Base-by-base conservation (phyloP, 176 grass and related monocot species). In the Musa acuminata region DNA sequence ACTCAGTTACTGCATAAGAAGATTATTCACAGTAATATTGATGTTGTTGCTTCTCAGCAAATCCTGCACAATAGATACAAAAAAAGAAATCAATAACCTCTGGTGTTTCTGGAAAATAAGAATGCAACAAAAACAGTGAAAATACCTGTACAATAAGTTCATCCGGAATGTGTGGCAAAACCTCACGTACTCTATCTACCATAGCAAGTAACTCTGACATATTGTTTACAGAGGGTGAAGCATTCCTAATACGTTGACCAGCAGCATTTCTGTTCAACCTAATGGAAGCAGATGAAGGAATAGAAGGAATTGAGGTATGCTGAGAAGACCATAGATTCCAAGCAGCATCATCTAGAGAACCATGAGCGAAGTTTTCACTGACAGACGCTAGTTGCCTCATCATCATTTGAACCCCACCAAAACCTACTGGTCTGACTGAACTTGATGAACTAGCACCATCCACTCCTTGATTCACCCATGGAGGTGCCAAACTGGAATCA, bases 1-100 rank as follows among this genome's bases (percentile, higher is more conserved):
- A 74, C 49, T 16, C 19, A 20, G 68, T 69, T 83, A 95, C 81
- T 95, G 91, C 76, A 87, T 83, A 82, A 99, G 82, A 86, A 99
- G 96, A 99, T 99, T 99, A 99, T 99, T 99, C 88, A 99, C 91
- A 84, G 96, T 99, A 51, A 90, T 80, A 76, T 95, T 95, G 79
- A 95, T 82, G 78, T 99, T 99, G 87, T 92, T 95, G 66, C 91
- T 99, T 83, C 96, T 89, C 75, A 72, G 84, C 83, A 99, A 89
- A 89, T 99, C 96, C 96, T 99, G 82, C 60, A 84, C 53, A 51
- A 76, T 13, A 73, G 66, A 49, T 12, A 71, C 81, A 53, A 29
- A 11, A 76, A 64, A 80, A 12, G 3, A 9, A 59, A 76, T 52
- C 71, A 65, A 73, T 71, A 13, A 75, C 71, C 50, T 43, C 13